Evolutionary conservation across 2,329 filamentous ascomycete species (phyloP).

Genomic region (Diaporthe sp.): DNA sequence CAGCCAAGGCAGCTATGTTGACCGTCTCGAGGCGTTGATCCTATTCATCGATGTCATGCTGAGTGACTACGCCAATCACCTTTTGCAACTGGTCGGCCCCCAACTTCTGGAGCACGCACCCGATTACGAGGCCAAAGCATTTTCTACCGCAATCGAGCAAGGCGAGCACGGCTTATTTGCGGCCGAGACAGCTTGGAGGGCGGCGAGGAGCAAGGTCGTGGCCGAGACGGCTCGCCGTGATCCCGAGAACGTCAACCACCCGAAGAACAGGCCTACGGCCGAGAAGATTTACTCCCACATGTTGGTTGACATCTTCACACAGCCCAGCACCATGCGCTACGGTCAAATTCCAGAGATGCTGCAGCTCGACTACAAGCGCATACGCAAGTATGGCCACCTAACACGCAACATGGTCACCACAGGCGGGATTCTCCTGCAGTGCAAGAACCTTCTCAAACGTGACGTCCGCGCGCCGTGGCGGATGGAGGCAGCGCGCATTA

Average conservation of each 20-base stretch:
- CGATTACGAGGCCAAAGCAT: constrained; percentile 81
- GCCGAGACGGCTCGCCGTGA: constrained; percentile 78
- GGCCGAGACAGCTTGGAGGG: constrained; percentile 77
- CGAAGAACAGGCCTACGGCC: constrained; percentile 73
- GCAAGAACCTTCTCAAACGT: constrained; percentile 86
- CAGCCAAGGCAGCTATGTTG: constrained; percentile 75
- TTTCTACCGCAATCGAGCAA: constrained; percentile 74
- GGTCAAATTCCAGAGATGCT: constrained; percentile 80
- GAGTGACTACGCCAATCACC: constrained; percentile 86
- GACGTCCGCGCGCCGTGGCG: constrained; percentile 86
- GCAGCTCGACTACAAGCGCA: constrained; percentile 75
- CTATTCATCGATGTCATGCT: constrained; percentile 83
- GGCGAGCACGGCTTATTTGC: constrained; percentile 67
- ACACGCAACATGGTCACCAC: constrained; percentile 78
- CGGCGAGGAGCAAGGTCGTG: constrained; percentile 74
- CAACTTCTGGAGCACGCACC: constrained; percentile 79
- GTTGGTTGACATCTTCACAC: constrained; percentile 81
- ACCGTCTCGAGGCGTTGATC: constrained; percentile 81
- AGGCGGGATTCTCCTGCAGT: constrained; percentile 81
- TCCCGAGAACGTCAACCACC: constrained; percentile 75
- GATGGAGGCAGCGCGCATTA: constrained; percentile 78
- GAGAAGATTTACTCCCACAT: constrained; percentile 83
- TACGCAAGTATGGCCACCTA: constrained; percentile 68
- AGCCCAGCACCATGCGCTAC: constrained; percentile 67
- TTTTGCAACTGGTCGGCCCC: constrained; percentile 79